Conservation (phyloP, 352 stramenopile species). For the Phytophthora kernoviae region DNA sequence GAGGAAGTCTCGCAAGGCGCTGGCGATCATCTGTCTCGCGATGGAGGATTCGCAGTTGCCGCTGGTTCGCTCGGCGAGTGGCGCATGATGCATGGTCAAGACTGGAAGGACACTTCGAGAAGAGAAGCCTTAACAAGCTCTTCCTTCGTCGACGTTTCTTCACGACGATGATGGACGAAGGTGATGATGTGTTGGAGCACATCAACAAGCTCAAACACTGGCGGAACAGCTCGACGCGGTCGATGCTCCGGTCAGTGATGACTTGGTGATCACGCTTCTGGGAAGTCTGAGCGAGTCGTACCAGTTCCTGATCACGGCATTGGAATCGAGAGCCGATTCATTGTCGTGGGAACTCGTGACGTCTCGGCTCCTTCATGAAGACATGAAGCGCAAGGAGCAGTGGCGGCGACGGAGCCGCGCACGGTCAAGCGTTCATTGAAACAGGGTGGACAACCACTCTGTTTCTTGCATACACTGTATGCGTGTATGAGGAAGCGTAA, state of each 20-base stretch:
- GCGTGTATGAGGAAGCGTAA: too few relatives aligned
- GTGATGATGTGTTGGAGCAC: conserved; percentile 23
- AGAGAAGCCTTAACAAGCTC: conserved; percentile 32
- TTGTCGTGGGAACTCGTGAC: conserved; percentile 19
- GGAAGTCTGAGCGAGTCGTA: conserved; percentile 25
- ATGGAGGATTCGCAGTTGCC: conserved; percentile 28
- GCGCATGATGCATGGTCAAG: conserved; percentile 22
- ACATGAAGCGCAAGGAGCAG: conserved; percentile 6
- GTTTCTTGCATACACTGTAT: too few relatives aligned
- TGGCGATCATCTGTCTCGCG: conserved; percentile 6
- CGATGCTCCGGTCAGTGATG: conserved; percentile 15
- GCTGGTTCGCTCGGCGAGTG: conserved; percentile 16
- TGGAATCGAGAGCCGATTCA: conserved; percentile 20
- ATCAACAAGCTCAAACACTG: conserved; percentile 21
- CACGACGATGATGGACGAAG: conserved; percentile 23
- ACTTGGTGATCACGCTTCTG: conserved; percentile 26
- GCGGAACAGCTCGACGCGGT: conserved; percentile 22
- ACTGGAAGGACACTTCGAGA: conserved; percentile 26
- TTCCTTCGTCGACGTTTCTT: conserved; percentile 32
- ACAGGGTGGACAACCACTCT: too few relatives aligned
- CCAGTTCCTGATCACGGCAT: conserved; percentile 35
- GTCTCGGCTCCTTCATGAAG: neutral
- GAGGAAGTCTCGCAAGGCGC: too few relatives aligned
- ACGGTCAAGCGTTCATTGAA: conserved; percentile 10
- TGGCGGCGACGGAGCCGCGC: conserved; percentile 1